Conservation (phyloP, 2,329 filamentous ascomycete species). For the Calonectria pseudoturangicola region DNA sequence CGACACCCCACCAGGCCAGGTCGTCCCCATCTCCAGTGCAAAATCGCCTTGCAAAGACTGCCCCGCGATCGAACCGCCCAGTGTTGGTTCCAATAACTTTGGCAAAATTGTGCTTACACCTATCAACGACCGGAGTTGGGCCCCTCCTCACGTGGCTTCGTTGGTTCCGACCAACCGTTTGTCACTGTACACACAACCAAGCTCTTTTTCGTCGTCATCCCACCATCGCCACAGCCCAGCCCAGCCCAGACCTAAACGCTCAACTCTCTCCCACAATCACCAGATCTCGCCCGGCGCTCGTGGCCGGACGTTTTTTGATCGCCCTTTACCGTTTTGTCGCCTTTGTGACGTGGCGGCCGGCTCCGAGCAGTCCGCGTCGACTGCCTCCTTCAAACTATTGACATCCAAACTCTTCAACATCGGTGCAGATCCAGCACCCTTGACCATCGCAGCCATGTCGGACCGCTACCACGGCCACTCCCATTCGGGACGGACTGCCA, state of each 20-base stretch:
- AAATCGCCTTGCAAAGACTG: constrained; percentile 27
- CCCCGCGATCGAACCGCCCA: constrained; percentile 36
- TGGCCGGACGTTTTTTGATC: neutral
- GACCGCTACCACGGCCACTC: constrained; percentile 67
- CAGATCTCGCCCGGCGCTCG: constrained; percentile 11
- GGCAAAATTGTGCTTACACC: constrained; percentile 47
- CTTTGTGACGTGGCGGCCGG: constrained; percentile 22
- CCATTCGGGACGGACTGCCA: constrained; percentile 66
- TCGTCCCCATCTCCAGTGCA: constrained; percentile 14
- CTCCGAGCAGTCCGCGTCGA: constrained; percentile 34
- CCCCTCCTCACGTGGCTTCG: constrained; percentile 55
- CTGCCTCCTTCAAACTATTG: constrained; percentile 38
- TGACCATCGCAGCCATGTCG: constrained; percentile 64
- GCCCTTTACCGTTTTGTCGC: neutral
- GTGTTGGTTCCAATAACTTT: constrained; percentile 30
- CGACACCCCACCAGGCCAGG: constrained; percentile 28
- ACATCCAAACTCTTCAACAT: constrained; percentile 18
- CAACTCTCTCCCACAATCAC: constrained; percentile 11
- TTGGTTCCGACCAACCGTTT: constrained; percentile 39
- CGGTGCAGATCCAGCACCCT: constrained; percentile 33
- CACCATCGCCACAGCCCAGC: constrained; percentile 37
- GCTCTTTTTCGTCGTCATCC: constrained; percentile 48
- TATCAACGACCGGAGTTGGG: constrained; percentile 44
- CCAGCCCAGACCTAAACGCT: constrained; percentile 13
- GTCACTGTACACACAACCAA: constrained; percentile 18